Conservation (phyloP, 2,329 filamentous ascomycete genomes). For the Botrytis galanthina region DNA sequence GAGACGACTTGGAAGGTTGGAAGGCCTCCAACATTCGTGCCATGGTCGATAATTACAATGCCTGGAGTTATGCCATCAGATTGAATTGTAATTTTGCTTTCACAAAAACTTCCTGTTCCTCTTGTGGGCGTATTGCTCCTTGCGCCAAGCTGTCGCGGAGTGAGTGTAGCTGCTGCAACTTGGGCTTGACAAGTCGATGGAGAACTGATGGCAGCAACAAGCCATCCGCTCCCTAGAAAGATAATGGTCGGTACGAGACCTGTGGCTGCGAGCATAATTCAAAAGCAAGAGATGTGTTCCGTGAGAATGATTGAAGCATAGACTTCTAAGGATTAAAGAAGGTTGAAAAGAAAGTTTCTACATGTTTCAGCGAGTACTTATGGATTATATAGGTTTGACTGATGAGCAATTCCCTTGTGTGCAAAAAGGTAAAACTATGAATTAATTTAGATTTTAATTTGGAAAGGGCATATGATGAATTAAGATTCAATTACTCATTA, state of each 20-base stretch:
- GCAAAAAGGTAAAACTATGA: background rate
- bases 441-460: background rate
- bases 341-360: background rate
- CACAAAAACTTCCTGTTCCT: background rate
- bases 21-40: background rate
- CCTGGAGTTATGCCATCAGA: background rate
- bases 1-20: background rate
- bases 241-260: background rate
- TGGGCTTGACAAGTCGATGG: background rate
- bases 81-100: background rate
- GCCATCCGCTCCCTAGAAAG: background rate
- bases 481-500: background rate
- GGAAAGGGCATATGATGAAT: background rate
- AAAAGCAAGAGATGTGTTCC: background rate
- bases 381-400: background rate
- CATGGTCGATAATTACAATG: background rate
- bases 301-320: background rate
- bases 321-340: background rate
- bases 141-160: background rate
- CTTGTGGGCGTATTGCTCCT: background rate
- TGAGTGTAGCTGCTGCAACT: background rate
- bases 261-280: background rate
- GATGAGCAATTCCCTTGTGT: background rate
- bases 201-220: background rate
- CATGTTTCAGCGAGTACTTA: background rate